phyloP scores from a whole-genome alignment of 2,329 filamentous ascomycete genomes.

The Verruconis gallopava region DNA sequence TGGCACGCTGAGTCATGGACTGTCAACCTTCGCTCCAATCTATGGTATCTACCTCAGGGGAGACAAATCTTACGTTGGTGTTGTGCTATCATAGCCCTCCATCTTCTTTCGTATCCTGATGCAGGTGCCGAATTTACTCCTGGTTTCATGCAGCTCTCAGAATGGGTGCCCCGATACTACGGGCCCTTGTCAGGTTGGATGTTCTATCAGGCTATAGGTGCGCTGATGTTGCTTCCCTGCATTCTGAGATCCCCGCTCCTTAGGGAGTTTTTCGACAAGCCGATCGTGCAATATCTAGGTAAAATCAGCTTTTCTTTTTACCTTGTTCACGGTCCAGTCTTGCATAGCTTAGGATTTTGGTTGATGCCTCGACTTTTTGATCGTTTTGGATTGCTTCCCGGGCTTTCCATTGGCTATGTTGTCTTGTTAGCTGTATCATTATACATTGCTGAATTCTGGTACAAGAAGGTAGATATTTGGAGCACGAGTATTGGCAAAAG shows the following conservation, averaged over 20 bases:
- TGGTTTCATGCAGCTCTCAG: background rate
- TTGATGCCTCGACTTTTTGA: background rate
- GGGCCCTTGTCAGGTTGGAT: background rate
- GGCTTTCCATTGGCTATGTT: background rate
- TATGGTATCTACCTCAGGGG: too few species aligned
- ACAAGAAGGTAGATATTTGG: background rate
- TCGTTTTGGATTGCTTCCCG: background rate
- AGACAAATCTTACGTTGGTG: background rate
- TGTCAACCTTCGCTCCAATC: background rate
- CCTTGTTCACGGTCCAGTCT: constrained; percentile 1
- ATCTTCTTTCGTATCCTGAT: background rate
- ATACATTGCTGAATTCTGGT: background rate
- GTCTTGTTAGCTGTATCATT: background rate
- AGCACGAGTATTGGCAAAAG: background rate
- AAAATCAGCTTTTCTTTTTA: constrained; percentile 1
- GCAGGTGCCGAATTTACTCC: background rate
- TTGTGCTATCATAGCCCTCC: background rate
- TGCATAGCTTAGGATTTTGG: background rate
- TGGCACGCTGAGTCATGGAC: background rate
- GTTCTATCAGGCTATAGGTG: background rate
- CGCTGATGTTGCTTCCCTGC: background rate
- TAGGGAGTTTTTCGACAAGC: background rate
- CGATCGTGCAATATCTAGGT: background rate
- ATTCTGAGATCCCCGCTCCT: background rate
- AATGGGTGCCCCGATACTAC: background rate